Evolutionary conservation across 148 eudicot genomes (phyloP), one percentile per base, ranked within the genome.

Genomic region (Suaeda aralocaspica): DNA sequence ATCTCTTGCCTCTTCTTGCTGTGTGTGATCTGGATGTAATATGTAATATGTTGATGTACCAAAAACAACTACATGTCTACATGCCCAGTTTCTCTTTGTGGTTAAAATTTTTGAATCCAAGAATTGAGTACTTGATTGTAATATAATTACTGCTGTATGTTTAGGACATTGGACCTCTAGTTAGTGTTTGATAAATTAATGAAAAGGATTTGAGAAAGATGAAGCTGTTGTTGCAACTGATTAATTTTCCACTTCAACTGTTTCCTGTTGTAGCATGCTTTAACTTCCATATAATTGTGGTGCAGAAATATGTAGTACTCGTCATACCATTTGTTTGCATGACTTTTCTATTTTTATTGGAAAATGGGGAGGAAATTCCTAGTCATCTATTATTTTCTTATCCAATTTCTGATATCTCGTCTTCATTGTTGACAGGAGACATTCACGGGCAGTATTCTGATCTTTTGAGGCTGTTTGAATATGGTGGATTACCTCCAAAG

Each of bases 401-500:
- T 11, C 48, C 8, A 19, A 36, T 33, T 33, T 57, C 71, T 67
- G 31, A 69, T 62, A 21, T 53, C 29, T 31, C 58, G 45, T 62
- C 49, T 59, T 50, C 22, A 12, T 30, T 60, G 68, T 60, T 33
- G 56, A 69, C 77, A 78, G 81, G 81, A 36, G 81, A 78, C 25
- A 57, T 78, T 19, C 81, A 78, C 26, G 81, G 81, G 14, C 81
- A 78, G 51, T 78, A 78, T 48, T 64, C 77, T 53, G 81, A 78
- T 63, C 81, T 78, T 58, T 45, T 78, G 24, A 62, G 77, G 70
- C 74, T 78, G 8, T 78, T 78, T 48, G 74, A 78, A 46, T 68
- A 68, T 24, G 81, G 81, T 30, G 81, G 81, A 48, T 48, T 78
- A 31, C 81, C 81, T 9, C 81, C 81, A 12, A 73, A 78, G 36